Conservation (phyloP, 768 basidiomycete species). For the Termitomyces sp. region DNA sequence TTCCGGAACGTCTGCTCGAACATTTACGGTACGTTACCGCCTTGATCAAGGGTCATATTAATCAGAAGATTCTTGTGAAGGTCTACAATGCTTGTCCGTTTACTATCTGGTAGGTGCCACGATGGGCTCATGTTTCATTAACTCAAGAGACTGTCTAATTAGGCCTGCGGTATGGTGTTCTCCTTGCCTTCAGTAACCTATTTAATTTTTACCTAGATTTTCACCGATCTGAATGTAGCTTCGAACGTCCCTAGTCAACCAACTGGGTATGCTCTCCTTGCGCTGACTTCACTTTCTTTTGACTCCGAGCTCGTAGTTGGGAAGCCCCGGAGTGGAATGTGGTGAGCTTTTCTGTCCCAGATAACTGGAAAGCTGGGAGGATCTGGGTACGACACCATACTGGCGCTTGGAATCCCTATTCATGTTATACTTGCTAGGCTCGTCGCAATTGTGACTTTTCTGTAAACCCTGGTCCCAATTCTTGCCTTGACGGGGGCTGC, state of each 20-base stretch:
- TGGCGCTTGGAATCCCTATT: neutral
- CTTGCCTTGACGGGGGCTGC: constrained; percentile 65
- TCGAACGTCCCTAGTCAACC: constrained; percentile 38
- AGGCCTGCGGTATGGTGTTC: constrained; percentile 35
- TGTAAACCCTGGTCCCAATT: constrained; percentile 49
- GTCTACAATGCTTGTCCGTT: constrained; percentile 63
- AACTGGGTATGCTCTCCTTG: constrained; percentile 39
- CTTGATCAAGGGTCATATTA: neutral
- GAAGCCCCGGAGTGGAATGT: constrained; percentile 33
- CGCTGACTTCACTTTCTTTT: neutral
- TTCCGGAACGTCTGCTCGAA: constrained; percentile 39
- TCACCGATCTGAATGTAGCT: constrained; percentile 55
- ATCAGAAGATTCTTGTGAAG: constrained; percentile 16
- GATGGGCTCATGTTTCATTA: neutral
- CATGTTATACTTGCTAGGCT: constrained; percentile 36
- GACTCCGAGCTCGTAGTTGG: constrained; percentile 29
- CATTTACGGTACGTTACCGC: constrained; percentile 41
- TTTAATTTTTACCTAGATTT: constrained; percentile 38
- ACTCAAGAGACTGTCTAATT: neutral
- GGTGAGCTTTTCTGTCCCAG: constrained; percentile 51
- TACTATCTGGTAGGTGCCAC: constrained; percentile 54
- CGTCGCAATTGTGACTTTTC: constrained; percentile 64
- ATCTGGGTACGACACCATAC: constrained; percentile 42
- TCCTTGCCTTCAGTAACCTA: neutral
- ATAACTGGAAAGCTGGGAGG: constrained; percentile 63